These are phyloP conservation scores for Colletotrichum somersetense DNA, from an alignment of 2,329 filamentous ascomycete genomes.

Conservation along the genomic window DNA sequence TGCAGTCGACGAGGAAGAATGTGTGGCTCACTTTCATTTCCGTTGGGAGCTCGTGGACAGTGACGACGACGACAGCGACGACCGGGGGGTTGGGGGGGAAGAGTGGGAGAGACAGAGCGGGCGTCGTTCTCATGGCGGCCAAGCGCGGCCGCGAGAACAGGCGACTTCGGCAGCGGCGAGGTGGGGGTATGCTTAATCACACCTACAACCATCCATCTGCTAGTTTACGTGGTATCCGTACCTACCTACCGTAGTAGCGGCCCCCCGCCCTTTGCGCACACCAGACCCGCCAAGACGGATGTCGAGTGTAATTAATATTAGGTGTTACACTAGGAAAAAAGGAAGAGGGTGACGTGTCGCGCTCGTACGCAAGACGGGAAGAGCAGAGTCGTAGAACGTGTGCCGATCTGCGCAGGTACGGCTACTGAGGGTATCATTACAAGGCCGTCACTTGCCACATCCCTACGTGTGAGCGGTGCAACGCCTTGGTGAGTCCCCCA, in stretches of 20 bases:
- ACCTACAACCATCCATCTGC: not conserved
- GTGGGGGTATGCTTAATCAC: not conserved
- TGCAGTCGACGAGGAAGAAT: not conserved
- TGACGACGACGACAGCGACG: too few relatives aligned
- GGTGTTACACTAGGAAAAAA: not conserved
- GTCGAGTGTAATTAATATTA: not conserved
- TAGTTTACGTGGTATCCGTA: too few relatives aligned
- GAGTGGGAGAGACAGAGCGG: not conserved
- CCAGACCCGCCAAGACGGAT: not conserved
- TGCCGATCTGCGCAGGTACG: not conserved
- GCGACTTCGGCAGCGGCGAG: not conserved
- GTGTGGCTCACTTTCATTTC: not conserved
- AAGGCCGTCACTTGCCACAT: too few relatives aligned
- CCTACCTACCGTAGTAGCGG: too few relatives aligned
- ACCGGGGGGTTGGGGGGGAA: not conserved
- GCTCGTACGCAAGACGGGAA: not conserved
- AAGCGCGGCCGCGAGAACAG: not conserved
- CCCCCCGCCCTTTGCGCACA: too few relatives aligned
- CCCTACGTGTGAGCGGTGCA: slow-evolving; percentile 4
- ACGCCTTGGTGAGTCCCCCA: not conserved
- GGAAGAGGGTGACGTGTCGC: not conserved
- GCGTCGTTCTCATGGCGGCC: too few relatives aligned
- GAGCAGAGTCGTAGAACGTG: not conserved
- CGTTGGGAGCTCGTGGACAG: too few relatives aligned
- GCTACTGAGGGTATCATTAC: too few relatives aligned